Percentiles rank a stretch among this genome's conserved stretches.
Conservation (phyloP, 257 asterid species). For the Avicennia marina region DNA sequence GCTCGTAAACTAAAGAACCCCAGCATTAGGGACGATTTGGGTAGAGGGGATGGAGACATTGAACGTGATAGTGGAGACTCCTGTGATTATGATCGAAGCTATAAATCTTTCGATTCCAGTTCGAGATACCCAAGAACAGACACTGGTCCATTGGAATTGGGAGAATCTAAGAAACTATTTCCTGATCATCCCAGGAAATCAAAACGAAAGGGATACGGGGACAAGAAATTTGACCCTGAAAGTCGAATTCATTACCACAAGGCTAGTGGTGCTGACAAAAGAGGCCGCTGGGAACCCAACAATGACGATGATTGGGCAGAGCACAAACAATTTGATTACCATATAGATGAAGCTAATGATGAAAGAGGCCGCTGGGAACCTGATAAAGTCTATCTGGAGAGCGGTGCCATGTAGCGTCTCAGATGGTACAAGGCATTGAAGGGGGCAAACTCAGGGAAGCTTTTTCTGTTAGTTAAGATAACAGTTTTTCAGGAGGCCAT, state of each 20-base stretch:
- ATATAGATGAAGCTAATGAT: constrained; percentile 23
- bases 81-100: constrained; percentile 8
- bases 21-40: constrained; percentile 14
- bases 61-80: constrained; percentile 15
- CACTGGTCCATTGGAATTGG: not conserved
- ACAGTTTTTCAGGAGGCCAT: no score
- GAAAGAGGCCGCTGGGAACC: constrained; percentile 64
- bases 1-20: constrained; percentile 14
- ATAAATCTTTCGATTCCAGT: constrained; percentile 20
- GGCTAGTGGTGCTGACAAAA: not conserved
- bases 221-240: constrained; percentile 18
- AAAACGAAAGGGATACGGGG: constrained; percentile 24
- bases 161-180: constrained; percentile 6
- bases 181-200: constrained; percentile 13
- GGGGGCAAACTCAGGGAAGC: not conserved
- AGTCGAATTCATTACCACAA: not conserved
- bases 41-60: constrained; percentile 20
- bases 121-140: constrained; percentile 21
- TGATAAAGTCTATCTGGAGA: constrained; percentile 17
- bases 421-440: no score
- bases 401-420: not conserved
- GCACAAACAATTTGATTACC: no score
- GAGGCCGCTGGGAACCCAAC: no score
- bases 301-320: no score
- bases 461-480: not conserved